Evolutionary conservation across 2,329 filamentous ascomycete genomes (phyloP).

Genomic region (Aureobasidium sp.): DNA sequence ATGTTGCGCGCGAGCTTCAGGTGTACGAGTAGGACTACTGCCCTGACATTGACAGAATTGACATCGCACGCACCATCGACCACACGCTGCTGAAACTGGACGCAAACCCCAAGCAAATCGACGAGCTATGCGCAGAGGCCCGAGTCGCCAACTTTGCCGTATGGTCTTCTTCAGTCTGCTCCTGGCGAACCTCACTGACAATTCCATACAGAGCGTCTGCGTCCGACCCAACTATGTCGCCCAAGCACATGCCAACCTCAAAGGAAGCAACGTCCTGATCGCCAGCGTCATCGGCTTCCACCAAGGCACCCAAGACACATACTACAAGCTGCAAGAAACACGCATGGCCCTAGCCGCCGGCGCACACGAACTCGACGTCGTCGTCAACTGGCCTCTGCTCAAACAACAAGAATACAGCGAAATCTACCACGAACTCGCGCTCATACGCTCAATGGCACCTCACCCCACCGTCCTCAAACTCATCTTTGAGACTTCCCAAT

Average conservation of each 20-base stretch:
- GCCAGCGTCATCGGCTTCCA: slow-evolving; percentile 53
- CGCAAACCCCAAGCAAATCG: slow-evolving; percentile 40
- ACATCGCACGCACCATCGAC: slow-evolving; percentile 31
- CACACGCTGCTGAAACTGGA: slow-evolving; percentile 44
- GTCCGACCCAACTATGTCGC: slow-evolving; percentile 46
- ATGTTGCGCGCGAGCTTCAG: slow-evolving; percentile 22
- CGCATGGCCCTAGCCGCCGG: slow-evolving; percentile 40
- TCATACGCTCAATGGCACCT: slow-evolving; percentile 40
- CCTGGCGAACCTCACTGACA: neutral
- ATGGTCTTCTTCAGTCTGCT: neutral
- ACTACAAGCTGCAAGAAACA: slow-evolving; percentile 44
- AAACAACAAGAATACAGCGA: slow-evolving; percentile 31
- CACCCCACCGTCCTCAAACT: slow-evolving; percentile 41
- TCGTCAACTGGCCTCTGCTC: slow-evolving; percentile 46
- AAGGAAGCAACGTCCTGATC: slow-evolving; percentile 39
- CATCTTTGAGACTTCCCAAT: slow-evolving; percentile 50
- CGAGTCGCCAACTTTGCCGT: slow-evolving; percentile 37
- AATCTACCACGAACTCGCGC: slow-evolving; percentile 45
- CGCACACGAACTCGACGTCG: slow-evolving; percentile 50
- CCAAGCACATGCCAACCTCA: slow-evolving; percentile 40
- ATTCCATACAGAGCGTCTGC: slow-evolving; percentile 41
- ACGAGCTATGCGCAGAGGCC: slow-evolving; percentile 48
- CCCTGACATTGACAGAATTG: slow-evolving; percentile 12
- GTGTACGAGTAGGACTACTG: slow-evolving; percentile 3
- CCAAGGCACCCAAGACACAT: slow-evolving; percentile 46